Evolutionary conservation across 345 rosid species (phyloP).

Genomic region (Turritis glabra): DNA sequence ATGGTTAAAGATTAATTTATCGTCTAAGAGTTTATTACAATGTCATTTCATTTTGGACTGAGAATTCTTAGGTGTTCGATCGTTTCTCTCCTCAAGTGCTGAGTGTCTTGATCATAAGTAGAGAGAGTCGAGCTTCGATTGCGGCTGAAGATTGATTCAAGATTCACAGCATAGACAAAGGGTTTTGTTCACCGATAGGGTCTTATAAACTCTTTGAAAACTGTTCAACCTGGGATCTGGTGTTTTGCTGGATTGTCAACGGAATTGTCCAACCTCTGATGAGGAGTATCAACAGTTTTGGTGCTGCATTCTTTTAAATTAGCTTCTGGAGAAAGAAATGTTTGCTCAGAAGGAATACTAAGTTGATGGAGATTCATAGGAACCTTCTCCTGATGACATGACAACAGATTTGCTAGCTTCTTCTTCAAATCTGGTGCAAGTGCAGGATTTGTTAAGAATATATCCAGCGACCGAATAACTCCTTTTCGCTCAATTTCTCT

Average conservation of each 20-base stretch:
- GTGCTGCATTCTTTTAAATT: slow-evolving; percentile 21
- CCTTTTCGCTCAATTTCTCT: slow-evolving; percentile 57
- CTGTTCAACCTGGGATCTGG: neutral
- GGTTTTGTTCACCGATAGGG: neutral
- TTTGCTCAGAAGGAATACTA: neutral
- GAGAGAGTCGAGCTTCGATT: too few species aligned
- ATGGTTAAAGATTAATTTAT: too few species aligned
- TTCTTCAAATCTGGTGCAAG: slow-evolving; percentile 57
- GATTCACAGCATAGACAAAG: too few species aligned
- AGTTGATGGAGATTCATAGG: slow-evolving; percentile 29
- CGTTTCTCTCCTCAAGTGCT: too few species aligned
- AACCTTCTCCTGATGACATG: slow-evolving; percentile 34
- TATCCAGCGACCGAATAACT: slow-evolving; percentile 56
- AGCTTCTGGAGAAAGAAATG: neutral
- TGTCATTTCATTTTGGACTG: too few species aligned
- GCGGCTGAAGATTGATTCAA: too few species aligned
- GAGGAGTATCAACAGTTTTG: slow-evolving; percentile 28
- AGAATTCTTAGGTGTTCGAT: too few species aligned
- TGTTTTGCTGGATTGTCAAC: neutral
- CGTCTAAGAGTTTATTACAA: too few species aligned
- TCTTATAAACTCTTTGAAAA: neutral
- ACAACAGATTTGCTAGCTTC: slow-evolving; percentile 50
- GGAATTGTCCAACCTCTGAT: slow-evolving; percentile 17
- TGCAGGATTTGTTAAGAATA: slow-evolving; percentile 43
- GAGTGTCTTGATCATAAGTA: too few species aligned